A percentile compares a stretch with the other conserved stretches of the same genome.
Conservation (phyloP, 2,329 filamentous ascomycete species). For the Sarocladium brachiariae region DNA sequence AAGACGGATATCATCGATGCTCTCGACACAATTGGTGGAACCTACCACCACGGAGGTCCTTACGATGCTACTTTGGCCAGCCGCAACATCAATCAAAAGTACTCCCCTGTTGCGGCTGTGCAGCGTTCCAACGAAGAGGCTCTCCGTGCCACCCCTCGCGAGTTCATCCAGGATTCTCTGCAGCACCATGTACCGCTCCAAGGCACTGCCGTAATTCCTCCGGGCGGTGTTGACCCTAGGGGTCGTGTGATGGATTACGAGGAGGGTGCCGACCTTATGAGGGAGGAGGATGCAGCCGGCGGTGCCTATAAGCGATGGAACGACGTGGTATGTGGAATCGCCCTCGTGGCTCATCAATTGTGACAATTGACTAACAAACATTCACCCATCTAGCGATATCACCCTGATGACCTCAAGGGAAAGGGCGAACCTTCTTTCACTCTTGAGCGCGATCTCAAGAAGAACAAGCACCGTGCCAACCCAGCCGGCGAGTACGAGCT, state of each 20-base stretch:
- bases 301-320: slow-evolving; percentile 75
- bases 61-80: slow-evolving; percentile 76
- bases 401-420: slow-evolving; percentile 71
- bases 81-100: slow-evolving; percentile 57
- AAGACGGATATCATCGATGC: slow-evolving; percentile 74
- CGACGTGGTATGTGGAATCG: slow-evolving; percentile 55
- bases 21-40: slow-evolving; percentile 60
- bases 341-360: not conserved
- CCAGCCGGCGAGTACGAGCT: slow-evolving; percentile 36
- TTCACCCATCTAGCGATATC: slow-evolving; percentile 56
- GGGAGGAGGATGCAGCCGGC: slow-evolving; percentile 58
- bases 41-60: slow-evolving; percentile 85
- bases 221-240: slow-evolving; percentile 59
- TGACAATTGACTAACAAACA: slow-evolving; percentile 20
- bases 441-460: slow-evolving; percentile 60
- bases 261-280: slow-evolving; percentile 82
- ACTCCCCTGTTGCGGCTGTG: slow-evolving; percentile 72
- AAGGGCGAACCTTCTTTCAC: slow-evolving; percentile 73
- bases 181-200: slow-evolving; percentile 70
- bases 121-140: slow-evolving; percentile 67
- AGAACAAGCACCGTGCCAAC: slow-evolving; percentile 36
- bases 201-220: slow-evolving; percentile 70
- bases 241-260: slow-evolving; percentile 71
- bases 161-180: slow-evolving; percentile 70
- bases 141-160: slow-evolving; percentile 69